These are phyloP conservation scores for Nevesoporus exiguus DNA, from an alignment of 768 basidiomycete genomes.

Conservation along the genomic window DNA sequence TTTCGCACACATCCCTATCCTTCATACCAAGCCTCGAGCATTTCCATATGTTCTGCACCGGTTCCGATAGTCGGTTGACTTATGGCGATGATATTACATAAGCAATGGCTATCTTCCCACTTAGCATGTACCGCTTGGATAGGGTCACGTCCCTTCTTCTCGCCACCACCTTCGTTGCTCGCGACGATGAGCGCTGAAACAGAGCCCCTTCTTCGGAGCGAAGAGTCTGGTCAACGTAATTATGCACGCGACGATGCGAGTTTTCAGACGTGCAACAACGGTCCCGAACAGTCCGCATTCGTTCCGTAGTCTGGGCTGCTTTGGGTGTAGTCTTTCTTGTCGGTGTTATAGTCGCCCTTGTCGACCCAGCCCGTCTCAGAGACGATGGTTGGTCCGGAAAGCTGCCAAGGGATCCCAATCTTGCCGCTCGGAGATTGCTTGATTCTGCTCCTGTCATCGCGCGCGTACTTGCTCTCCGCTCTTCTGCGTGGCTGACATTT, in stretches of 20 bases:
- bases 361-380: slow-evolving; percentile 40
- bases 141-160: slow-evolving; percentile 3
- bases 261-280: slow-evolving; percentile 15
- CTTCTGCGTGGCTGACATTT: background rate
- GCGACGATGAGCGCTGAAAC: slow-evolving; percentile 27
- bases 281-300: slow-evolving; percentile 27
- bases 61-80: too few species aligned
- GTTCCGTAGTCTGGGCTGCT: slow-evolving; percentile 44
- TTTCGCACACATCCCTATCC: too few species aligned
- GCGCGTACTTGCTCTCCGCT: slow-evolving; percentile 28
- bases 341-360: slow-evolving; percentile 43
- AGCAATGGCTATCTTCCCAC: background rate
- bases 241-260: slow-evolving; percentile 19
- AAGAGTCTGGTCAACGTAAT: slow-evolving; percentile 22
- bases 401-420: slow-evolving; percentile 55
- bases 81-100: background rate
- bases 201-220: slow-evolving; percentile 23
- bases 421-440: slow-evolving; percentile 57
- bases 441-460: slow-evolving; percentile 69
- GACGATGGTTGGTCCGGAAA: slow-evolving; percentile 40
- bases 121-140: background rate
- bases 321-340: slow-evolving; percentile 43
- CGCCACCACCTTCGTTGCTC: background rate
- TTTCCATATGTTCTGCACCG: too few species aligned
- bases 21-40: too few species aligned